phyloP scores from a whole-genome alignment of 805 yeast genomes.

The Pichia pseudocactophila region DNA sequence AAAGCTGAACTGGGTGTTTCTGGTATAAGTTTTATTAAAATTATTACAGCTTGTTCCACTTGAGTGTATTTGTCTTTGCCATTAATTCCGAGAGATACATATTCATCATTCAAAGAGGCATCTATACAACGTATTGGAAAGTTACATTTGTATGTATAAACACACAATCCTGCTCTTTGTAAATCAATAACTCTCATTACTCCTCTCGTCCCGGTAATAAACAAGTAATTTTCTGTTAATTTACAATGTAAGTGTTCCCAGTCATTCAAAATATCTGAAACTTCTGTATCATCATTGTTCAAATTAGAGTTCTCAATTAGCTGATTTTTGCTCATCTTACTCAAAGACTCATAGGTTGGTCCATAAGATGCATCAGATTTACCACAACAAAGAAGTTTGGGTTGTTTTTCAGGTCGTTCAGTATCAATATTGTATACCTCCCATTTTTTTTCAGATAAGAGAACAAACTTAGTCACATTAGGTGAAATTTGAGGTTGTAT shows the following conservation, averaged over 20 bases:
- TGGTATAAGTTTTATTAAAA: constrained; percentile 32
- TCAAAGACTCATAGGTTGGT: constrained; percentile 32
- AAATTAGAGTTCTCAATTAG: constrained; percentile 24
- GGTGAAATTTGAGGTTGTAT: constrained; percentile 55
- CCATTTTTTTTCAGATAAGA: constrained; percentile 64
- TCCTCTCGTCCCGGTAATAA: constrained; percentile 68
- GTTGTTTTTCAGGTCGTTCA: constrained; percentile 36
- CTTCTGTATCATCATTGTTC: constrained; percentile 19
- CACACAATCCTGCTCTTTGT: constrained; percentile 44
- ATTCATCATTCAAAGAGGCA: constrained; percentile 51
- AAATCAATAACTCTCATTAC: constrained; percentile 58
- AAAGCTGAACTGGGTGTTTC: constrained; percentile 5
- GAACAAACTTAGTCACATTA: constrained; percentile 53
- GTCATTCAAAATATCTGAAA: constrained; percentile 29
- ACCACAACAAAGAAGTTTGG: constrained; percentile 59
- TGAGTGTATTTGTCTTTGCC: constrained; percentile 64
- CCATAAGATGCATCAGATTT: constrained; percentile 65
- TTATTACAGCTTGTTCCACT: constrained; percentile 68
- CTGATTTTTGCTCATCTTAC: constrained; percentile 15
- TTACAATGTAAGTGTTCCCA: constrained; percentile 59
- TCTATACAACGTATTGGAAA: constrained; percentile 78
- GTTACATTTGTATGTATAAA: constrained; percentile 59
- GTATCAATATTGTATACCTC: constrained; percentile 53
- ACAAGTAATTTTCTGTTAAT: constrained; percentile 49
- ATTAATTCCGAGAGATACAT: constrained; percentile 74